A percentile compares a stretch with the other conserved stretches of the same genome.
phyloP scores from a whole-genome alignment of 768 basidiomycete species.

The Mycena polygramma region DNA sequence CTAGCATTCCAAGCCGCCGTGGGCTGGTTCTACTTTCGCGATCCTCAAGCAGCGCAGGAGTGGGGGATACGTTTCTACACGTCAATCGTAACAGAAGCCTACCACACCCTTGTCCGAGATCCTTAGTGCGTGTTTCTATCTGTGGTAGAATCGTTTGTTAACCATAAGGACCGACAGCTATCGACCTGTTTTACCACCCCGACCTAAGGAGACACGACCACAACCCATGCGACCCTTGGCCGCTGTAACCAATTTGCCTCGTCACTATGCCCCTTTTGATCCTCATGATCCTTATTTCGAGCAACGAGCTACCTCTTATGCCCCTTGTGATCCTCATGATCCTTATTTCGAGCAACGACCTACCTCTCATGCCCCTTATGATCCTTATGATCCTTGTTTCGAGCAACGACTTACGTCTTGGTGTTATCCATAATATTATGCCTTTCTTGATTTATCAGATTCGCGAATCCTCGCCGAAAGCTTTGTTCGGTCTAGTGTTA shows the following conservation, averaged over 20 bases:
- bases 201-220: not conserved
- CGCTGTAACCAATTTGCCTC: conserved; percentile 14
- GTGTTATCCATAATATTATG: not conserved
- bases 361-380: too few species aligned
- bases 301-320: too few species aligned
- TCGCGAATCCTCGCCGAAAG: too few species aligned
- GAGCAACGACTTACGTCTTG: too few species aligned
- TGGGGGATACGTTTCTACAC: conserved; percentile 41
- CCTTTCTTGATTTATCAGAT: too few species aligned
- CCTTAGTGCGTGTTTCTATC: conserved; percentile 6
- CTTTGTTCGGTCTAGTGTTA: too few species aligned
- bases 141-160: not conserved
- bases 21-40: conserved; percentile 43
- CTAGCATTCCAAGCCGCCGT: conserved; percentile 40
- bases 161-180: not conserved
- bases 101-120: conserved; percentile 18
- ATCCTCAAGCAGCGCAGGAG: conserved; percentile 34
- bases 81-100: conserved; percentile 34
- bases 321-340: too few species aligned
- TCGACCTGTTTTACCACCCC: conserved; percentile 17
- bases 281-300: too few species aligned
- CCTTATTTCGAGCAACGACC: too few species aligned
- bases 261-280: not conserved
- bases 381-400: too few species aligned
- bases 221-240: conserved; percentile 4